Conservation (phyloP, 2,329 filamentous ascomycete species). For the Phoma sp. region DNA sequence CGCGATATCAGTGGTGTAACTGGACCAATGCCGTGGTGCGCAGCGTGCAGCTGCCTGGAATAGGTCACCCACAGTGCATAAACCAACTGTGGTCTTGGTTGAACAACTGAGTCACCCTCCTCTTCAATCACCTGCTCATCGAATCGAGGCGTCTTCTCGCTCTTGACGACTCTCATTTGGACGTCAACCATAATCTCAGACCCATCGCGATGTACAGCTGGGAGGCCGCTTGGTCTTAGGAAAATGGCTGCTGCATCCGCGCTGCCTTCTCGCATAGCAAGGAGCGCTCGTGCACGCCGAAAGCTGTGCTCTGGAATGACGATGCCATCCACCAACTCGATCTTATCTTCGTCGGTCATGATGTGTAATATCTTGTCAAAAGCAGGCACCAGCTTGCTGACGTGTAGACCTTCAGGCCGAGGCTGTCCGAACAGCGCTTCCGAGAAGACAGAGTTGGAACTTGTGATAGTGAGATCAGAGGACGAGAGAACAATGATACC, state of each 20-base stretch:
- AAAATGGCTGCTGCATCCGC: conserved; percentile 78
- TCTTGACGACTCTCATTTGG: conserved; percentile 95
- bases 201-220: conserved; percentile 87
- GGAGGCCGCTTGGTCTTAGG: conserved; percentile 80
- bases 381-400: conserved; percentile 81
- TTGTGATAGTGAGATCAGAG: conserved; percentile 77
- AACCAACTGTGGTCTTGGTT: conserved; percentile 72
- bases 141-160: conserved; percentile 62
- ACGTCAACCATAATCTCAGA: conserved; percentile 92
- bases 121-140: conserved; percentile 71
- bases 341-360: conserved; percentile 83
- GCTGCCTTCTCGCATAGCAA: conserved; percentile 82
- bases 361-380: conserved; percentile 85
- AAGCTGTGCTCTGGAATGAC: conserved; percentile 97
- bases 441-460: conserved; percentile 94
- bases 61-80: conserved; percentile 98
- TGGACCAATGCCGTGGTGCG: conserved; percentile 65
- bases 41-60: conserved; percentile 86
- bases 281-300: conserved; percentile 81
- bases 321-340: conserved; percentile 87
- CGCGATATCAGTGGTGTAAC: conserved; percentile 70
- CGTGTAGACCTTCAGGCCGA: conserved; percentile 77
- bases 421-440: conserved; percentile 89
- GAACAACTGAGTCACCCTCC: conserved; percentile 52
- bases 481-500: conserved; percentile 94